phyloP scores from a whole-genome alignment of 495 filamentous ascomycete genomes.

The Physcia stellaris region DNA sequence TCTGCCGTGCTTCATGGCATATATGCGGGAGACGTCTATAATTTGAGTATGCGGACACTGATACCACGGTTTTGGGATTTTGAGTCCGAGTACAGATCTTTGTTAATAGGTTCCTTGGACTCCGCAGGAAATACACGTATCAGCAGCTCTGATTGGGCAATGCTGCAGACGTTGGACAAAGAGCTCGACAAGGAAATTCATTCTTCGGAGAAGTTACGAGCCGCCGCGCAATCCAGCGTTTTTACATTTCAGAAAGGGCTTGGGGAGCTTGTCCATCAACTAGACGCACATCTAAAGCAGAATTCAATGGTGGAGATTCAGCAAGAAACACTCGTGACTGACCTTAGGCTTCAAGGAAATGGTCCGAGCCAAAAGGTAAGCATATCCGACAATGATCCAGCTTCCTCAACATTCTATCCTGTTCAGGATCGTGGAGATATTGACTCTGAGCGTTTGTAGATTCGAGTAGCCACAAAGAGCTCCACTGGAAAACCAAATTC shows the following conservation, averaged over 20 bases:
- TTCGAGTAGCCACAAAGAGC: not conserved
- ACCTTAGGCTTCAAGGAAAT: conserved; percentile 12
- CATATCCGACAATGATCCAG: not conserved
- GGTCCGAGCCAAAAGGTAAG: conserved; percentile 15
- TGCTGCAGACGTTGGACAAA: not conserved
- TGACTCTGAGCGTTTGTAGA: not conserved
- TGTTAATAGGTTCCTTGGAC: conserved; percentile 13
- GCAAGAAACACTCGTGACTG: conserved; percentile 25
- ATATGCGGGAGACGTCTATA: conserved; percentile 80
- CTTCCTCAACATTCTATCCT: no score
- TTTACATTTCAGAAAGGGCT: conserved; percentile 50
- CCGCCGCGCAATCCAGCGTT: conserved; percentile 28
- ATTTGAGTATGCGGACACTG: conserved; percentile 56
- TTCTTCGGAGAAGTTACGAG: conserved; percentile 5
- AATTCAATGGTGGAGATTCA: conserved; percentile 41
- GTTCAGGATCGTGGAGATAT: no score
- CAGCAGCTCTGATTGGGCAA: not conserved
- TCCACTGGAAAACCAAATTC: not conserved
- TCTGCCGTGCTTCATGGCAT: conserved; percentile 81
- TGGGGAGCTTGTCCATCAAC: conserved; percentile 31
- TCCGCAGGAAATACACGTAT: not conserved
- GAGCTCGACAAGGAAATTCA: not conserved
- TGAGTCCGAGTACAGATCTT: conserved; percentile 30
- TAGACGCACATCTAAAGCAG: conserved; percentile 30
- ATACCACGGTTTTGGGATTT: conserved; percentile 37